Evolutionary conservation across 495 filamentous ascomycete genomes (phyloP).

Genomic region (Penicillium mononematosum): DNA sequence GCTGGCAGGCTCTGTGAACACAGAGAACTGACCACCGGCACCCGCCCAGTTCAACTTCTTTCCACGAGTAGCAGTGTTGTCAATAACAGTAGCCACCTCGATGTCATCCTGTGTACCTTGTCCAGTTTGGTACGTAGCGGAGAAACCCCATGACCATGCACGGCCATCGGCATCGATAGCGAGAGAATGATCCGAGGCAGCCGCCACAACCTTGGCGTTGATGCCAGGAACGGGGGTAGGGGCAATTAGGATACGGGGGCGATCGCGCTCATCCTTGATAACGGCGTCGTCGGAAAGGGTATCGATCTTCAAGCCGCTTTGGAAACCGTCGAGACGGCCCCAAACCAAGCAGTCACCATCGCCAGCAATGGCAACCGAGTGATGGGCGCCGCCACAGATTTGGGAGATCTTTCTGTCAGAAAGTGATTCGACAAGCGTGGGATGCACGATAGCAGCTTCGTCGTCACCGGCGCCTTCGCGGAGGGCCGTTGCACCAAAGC

Average conservation of each 20-base stretch:
- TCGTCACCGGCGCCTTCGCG: conserved; percentile 65
- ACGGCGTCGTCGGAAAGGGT: conserved; percentile 48
- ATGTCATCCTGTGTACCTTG: conserved; percentile 58
- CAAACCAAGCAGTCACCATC: conserved; percentile 57
- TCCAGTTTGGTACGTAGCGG: conserved; percentile 62
- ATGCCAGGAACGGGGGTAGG: conserved; percentile 53
- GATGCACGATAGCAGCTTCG: conserved; percentile 55
- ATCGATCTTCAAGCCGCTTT: conserved; percentile 55
- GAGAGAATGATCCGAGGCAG: conserved; percentile 59
- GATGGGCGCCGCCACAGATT: conserved; percentile 57
- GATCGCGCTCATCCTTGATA: conserved; percentile 48
- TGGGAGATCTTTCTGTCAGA: conserved; percentile 40
- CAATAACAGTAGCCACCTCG: conserved; percentile 55
- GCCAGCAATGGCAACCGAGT: conserved; percentile 54
- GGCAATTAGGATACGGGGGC: conserved; percentile 54
- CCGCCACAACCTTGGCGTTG: conserved; percentile 43
- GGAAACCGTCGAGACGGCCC: conserved; percentile 60
- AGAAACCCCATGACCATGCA: conserved; percentile 64
- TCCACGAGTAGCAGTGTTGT: conserved; percentile 58
- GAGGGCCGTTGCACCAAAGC: conserved; percentile 78
- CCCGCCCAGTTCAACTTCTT: conserved; percentile 58
- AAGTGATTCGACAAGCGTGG: conserved; percentile 61
- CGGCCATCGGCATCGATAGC: conserved; percentile 55
- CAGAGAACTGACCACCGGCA: conserved; percentile 62
- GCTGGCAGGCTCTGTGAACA: conserved; percentile 38